phyloP scores from a whole-genome alignment of 1,284 basidiomycete species.

The Caloboletus firmus region DNA sequence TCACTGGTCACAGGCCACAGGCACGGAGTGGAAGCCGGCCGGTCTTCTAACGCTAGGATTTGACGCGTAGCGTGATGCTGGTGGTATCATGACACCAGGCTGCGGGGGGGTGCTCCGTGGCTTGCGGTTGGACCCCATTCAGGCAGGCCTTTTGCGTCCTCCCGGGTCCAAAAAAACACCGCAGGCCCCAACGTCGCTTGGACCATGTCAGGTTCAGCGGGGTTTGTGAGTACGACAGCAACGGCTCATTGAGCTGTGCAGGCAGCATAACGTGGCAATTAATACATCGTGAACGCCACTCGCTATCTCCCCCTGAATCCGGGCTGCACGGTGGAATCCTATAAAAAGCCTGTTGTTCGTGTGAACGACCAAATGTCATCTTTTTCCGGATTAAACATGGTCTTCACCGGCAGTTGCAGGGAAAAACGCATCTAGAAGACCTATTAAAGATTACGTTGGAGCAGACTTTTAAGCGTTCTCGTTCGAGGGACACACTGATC shows the following conservation, averaged over 20 bases:
- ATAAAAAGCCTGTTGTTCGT: constrained; percentile 11
- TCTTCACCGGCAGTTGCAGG: background rate
- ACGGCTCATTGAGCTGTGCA: constrained; percentile 9
- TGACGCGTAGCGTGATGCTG: constrained; percentile 14
- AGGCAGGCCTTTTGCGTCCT: constrained; percentile 5
- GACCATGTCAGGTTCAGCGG: constrained; percentile 21
- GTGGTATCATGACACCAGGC: constrained; percentile 24
- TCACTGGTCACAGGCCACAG: constrained; percentile 8
- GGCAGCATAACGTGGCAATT: constrained; percentile 18
- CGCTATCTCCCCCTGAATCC: constrained; percentile 10
- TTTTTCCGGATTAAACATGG: background rate
- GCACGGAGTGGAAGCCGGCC: constrained; percentile 1
- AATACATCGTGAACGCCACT: constrained; percentile 10
- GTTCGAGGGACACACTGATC: background rate
- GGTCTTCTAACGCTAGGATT: constrained; percentile 16
- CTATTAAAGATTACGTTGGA: constrained; percentile 16
- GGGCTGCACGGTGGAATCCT: constrained; percentile 8
- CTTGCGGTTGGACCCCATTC: constrained; percentile 12
- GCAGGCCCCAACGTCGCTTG: constrained; percentile 9
- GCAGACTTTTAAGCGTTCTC: constrained; percentile 19
- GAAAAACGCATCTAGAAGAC: background rate
- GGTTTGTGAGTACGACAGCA: constrained; percentile 13
- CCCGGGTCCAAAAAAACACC: constrained; percentile 3
- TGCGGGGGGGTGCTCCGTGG: constrained; percentile 9
- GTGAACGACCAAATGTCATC: constrained; percentile 13